A percentile compares a stretch with the other conserved stretches of the same genome.
Conservation (phyloP, 2,329 filamentous ascomycete genomes). For the Aspergillus quadrilineatus region DNA sequence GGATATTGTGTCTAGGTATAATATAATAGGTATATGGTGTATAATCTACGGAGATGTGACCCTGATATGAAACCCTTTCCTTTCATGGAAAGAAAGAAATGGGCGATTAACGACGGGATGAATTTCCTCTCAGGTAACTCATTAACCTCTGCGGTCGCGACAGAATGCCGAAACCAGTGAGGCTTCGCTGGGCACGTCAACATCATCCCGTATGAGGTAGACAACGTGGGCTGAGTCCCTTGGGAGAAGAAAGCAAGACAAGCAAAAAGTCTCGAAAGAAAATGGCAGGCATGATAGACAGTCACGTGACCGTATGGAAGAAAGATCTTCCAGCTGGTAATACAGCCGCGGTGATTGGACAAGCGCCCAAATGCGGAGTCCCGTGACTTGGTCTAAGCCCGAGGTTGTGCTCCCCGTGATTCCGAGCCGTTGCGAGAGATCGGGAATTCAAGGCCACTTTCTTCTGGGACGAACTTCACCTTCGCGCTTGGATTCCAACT, state of each 20-base stretch:
- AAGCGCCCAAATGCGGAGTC: constrained; percentile 20
- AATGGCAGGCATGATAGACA: constrained; percentile 21
- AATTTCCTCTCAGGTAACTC: constrained; percentile 39
- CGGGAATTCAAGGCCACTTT: constrained; percentile 23
- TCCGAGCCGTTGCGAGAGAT: constrained; percentile 35
- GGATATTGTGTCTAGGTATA: background rate
- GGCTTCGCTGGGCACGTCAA: constrained; percentile 38
- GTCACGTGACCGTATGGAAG: constrained; percentile 23
- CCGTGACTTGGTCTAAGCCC: constrained; percentile 38
- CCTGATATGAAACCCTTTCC: constrained; percentile 52
- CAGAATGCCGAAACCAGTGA: constrained; percentile 48
- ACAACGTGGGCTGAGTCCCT: constrained; percentile 43
- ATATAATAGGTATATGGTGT: background rate
- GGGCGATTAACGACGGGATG: constrained; percentile 53
- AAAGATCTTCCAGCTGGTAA: constrained; percentile 41
- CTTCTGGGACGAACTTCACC: constrained; percentile 19
- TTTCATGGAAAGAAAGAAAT: constrained; percentile 47
- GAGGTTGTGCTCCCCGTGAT: constrained; percentile 42
- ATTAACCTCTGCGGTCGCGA: constrained; percentile 42
- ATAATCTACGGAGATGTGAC: constrained; percentile 35
- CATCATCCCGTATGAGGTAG: constrained; percentile 39
- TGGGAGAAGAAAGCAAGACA: constrained; percentile 26
- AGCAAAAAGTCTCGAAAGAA: constrained; percentile 16
- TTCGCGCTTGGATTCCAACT: constrained; percentile 13
- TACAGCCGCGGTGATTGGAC: constrained; percentile 36